Base-by-base conservation (phyloP, 2,329 filamentous ascomycete species). In the Westerdykella ornata region DNA sequence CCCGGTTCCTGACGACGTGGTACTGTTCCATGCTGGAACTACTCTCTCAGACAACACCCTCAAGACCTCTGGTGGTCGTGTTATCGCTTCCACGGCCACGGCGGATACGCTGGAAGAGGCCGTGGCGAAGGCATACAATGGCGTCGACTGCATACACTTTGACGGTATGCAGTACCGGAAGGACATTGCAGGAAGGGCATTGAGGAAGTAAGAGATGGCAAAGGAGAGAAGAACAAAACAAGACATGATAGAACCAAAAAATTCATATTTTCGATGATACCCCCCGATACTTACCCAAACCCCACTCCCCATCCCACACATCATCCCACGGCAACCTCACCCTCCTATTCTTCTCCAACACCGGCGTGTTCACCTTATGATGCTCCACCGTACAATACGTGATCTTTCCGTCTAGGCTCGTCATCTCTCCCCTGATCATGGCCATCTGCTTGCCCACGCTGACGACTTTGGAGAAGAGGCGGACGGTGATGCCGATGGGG, bases 11-110 rank as follows among this genome's bases (percentile, higher is more conserved):
- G 49, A 63, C 29, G 46, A 83, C 78, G 47, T 81, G 3, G 62
- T 84, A 47, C 79, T 96, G 47, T 98, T 98, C 78, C 92, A 98
- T 62, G 92, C 92, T 4, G 92, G 92, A 19, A 98, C 92, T 2
- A 75, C 75, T 30, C 71, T 77, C 8, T 70, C 72, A 15, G 75
- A 80, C 28, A 72, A 69, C 14, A 72, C 81, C 47, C 73, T 97
- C 15, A 76, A 81, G 58, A 90, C 88, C 0, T 77, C 84, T 0
- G 92, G 92, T 35, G 92, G 92, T 1, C 82, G 92, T 43, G 92
- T 98, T 26, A 95, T 98, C 59, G 89, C 90, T 13, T 82, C 88
- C n/a, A 94, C 86, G 29, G 85, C 89, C 1, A 84, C 82, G 1
- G 84, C 80, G 1, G 74, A 76, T 1, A 85, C 82, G 11, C 77